These are phyloP conservation scores for Porcisia hertigi DNA, from an alignment of 208 protist species.

Conservation along the genomic window DNA sequence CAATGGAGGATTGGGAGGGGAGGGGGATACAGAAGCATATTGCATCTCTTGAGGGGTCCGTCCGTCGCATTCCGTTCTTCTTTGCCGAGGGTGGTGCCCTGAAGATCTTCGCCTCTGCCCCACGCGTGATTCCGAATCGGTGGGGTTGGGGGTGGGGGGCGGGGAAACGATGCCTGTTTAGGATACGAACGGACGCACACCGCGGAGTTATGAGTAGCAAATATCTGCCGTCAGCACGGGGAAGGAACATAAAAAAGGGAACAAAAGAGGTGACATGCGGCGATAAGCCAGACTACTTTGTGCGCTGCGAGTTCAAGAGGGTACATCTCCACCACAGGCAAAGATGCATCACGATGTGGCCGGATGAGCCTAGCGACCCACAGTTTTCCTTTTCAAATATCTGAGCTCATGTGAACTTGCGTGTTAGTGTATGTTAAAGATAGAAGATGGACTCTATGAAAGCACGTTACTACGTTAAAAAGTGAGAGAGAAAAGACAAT, in stretches of 20 bases:
- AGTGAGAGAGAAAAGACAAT: background rate
- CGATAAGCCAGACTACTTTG: background rate
- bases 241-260: background rate
- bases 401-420: background rate
- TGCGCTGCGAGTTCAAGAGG: background rate
- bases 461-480: conserved; percentile 2
- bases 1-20: background rate
- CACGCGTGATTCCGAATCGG: background rate
- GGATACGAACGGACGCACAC: background rate
- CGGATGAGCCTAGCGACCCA: too few relatives aligned
- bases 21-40: background rate
- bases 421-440: conserved; percentile 4
- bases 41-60: background rate
- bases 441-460: background rate
- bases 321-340: background rate
- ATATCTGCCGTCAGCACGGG: background rate
- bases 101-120: background rate
- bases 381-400: background rate
- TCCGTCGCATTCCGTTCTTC: background rate
- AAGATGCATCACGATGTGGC: too few relatives aligned
- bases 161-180: background rate
- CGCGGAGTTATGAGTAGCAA: background rate
- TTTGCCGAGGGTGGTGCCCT: background rate
- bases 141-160: too few relatives aligned
- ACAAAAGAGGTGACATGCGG: background rate